These are phyloP conservation scores for Arabidopsis lyrata DNA, from an alignment of 441 rosid species.

Conservation along the genomic window DNA sequence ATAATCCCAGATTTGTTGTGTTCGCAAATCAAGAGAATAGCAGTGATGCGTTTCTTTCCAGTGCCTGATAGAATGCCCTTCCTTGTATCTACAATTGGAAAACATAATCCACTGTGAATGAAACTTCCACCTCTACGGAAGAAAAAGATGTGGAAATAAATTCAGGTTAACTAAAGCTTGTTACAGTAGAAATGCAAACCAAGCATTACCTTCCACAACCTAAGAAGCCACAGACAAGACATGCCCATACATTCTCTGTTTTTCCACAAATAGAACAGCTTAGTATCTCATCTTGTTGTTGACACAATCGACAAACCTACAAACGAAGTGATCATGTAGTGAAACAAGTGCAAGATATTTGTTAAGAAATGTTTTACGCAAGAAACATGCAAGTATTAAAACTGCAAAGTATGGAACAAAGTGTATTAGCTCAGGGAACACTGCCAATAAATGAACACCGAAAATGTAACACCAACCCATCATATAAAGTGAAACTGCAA, in stretches of 20 bases:
- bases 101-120: constrained; percentile 16
- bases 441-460: not conserved
- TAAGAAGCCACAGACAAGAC: constrained; percentile 90
- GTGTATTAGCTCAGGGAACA: not conserved
- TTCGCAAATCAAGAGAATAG: constrained; percentile 83
- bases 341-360: constrained; percentile 2
- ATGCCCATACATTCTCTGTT: constrained; percentile 84
- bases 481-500: constrained; percentile 7
- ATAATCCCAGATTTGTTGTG: constrained; percentile 98
- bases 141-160: not conserved
- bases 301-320: constrained; percentile 94
- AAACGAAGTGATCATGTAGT: constrained; percentile 16
- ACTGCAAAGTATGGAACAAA: constrained; percentile 7
- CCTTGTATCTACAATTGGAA: constrained; percentile 73
- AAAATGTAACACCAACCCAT: not conserved
- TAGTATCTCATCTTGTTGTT: constrained; percentile 83
- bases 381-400: constrained; percentile 21
- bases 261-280: constrained; percentile 84
- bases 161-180: constrained; percentile 3
- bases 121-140: constrained; percentile 20
- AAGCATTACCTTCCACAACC: constrained; percentile 90
- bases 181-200: not conserved
- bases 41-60: constrained; percentile 91
- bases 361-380: not conserved
- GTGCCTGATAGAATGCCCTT: constrained; percentile 85